Evolutionary conservation across 139 green algal genomes (phyloP), one percentile per base, ranked within the genome.

Genomic region (Deuterostichococcus epilithicus): DNA sequence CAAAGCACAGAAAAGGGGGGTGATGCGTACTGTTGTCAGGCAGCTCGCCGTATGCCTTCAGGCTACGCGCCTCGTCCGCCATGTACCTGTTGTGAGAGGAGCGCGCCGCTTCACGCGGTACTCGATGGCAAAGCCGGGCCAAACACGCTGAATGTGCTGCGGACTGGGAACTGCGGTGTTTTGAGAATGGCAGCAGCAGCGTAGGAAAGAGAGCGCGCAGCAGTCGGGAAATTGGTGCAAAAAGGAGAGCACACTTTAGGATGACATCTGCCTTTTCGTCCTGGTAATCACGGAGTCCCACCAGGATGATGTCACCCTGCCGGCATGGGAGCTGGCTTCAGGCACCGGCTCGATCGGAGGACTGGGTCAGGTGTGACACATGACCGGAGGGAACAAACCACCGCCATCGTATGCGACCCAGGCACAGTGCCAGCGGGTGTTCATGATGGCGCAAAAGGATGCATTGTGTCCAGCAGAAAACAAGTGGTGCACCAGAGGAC

Each of bases 261-360:
- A 99, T 99, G 69, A 99, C 96, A 82, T 99, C 96, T 1, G 94
- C 96, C 85, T 99, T 99, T 66, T 98, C 96, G 78, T 99, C 96
- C 85, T 99, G 96, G 85, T 97, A 99, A 39, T 99, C 96, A n/a
- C 96, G 89, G 72, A 99, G 86, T 20, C 96, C 96, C 32, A 99
- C 85, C 39, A 99, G 82, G 58, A 99, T 92, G 74, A 99, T 97
- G 81, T 99, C 96, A 52, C 96, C 96, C 75, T 91, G 78, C 47
- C 78, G 36, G 1, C 83, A 90, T 36, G 79, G 52, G 13, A 52
- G 13, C 42, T 52, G 42, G 42, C 8, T 13, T 52, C 42, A 52
- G 42, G 8, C 42, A n/a, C n/a, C n/a, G n/a, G n/a, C n/a, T n/a
- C n/a, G n/a, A n/a, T n/a, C n/a, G n/a, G n/a, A n/a, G n/a, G n/a